Base-by-base conservation (phyloP, 805 yeast species). In the Wickerhamomyces sydowiorum region DNA sequence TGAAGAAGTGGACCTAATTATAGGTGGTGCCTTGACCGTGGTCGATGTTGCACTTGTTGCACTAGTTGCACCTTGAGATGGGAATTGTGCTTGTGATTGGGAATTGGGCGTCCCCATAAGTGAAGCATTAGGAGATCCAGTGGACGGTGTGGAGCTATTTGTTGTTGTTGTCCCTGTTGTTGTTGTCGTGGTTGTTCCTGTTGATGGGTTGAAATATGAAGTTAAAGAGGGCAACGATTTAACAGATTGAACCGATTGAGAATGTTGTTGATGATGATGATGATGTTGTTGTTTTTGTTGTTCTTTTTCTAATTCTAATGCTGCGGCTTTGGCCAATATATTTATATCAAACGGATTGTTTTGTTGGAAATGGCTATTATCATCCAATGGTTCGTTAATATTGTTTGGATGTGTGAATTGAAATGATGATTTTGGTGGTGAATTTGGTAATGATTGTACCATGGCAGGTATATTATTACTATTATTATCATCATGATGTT, bases 311-410 rank as follows among this genome's bases (percentile, higher is more conserved):
- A 57, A 39, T 37, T 57, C 61, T 14, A 57, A 36, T 0, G 61
- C 57, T 7, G 61, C 61, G 15, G 61, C 61, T 38, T 51, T 57
- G 3, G 60, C 61, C 21, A 57, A 43, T 7, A 57, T 52, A 39
- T 57, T 56, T 32, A 57, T 57, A 40, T 57, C 61, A 41, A 57
- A 57, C 18, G 46, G 37, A 38, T 46, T 32, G 47, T 40, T 30
- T 37, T 38, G 14, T 32, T 10, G 31, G n/a, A n/a, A n/a, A n/a
- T 19, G 32, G 23, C 10, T 32, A 23, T 13, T 32, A 15, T 18
- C 12, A 23, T 20, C 6, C 5, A 8, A 4, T 7, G 12, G 23
- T n/a, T 19, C 4, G 24, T 3, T 36, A 20, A 2, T 46, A 21
- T 18, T 29, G 42, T 20, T 49, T 20, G 42, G 37, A 13, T 34